Evolutionary conservation across 2,329 filamentous ascomycete species (phyloP).

Genomic region (Cryphonectria japonica): DNA sequence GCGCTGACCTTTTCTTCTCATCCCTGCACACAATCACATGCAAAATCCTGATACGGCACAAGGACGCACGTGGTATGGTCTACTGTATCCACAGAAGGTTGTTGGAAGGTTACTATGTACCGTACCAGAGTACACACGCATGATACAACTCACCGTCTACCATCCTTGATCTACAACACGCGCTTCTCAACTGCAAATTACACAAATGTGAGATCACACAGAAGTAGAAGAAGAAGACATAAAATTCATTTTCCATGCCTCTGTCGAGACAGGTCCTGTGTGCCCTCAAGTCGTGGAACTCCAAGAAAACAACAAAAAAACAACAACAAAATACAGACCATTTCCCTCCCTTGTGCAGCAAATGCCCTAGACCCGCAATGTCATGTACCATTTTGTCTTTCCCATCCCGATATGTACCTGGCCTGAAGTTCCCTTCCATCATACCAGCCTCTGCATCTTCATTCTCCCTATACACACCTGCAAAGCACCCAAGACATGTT

Average conservation of each 20-base stretch:
- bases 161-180: neutral
- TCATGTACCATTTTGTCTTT: neutral
- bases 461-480: neutral
- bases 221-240: rapidly evolving
- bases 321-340: neutral
- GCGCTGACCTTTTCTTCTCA: neutral
- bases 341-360: neutral
- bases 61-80: neutral
- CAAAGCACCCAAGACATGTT: neutral
- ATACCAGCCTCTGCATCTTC: neutral
- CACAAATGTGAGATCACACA: neutral
- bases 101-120: no score
- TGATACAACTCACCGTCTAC: no score
- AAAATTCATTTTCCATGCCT: neutral
- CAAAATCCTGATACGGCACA: constrained; percentile 11
- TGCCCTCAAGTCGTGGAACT: neutral
- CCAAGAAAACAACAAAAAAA: neutral
- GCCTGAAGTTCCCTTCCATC: neutral
- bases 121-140: no score
- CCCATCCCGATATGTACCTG: neutral
- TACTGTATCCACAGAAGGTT: neutral
- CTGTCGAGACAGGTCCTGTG: neutral
- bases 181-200: neutral
- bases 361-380: neutral
- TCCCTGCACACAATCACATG: constrained; percentile 23